A percentile compares a stretch with the other conserved stretches of the same genome.
These are phyloP conservation scores for Debaryomyces prosopidis DNA, from an alignment of 805 yeast species.

Conservation along the genomic window DNA sequence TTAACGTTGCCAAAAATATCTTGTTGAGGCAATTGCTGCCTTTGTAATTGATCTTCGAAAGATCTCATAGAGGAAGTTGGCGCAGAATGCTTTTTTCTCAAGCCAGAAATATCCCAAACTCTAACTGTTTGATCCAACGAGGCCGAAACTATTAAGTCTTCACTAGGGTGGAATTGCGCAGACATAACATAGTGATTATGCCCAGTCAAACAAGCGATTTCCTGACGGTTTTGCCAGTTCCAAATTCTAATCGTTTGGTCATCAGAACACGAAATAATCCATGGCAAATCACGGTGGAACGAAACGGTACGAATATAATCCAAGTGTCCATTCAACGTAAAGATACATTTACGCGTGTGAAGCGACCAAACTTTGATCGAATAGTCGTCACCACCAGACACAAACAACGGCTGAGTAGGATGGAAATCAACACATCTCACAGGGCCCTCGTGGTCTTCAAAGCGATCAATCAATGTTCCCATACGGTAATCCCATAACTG, in stretches of 20 bases:
- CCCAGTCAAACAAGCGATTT: slow-evolving; percentile 95
- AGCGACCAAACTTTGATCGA: slow-evolving; percentile 95
- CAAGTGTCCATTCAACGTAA: slow-evolving; percentile 89
- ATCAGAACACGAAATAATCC: slow-evolving; percentile 95
- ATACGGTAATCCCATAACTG: slow-evolving; percentile 99
- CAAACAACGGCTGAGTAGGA: slow-evolving; percentile 97
- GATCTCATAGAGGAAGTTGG: slow-evolving; percentile 46
- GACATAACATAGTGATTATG: slow-evolving; percentile 98
- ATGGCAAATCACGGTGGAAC: slow-evolving; percentile 94
- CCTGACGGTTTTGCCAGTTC: slow-evolving; percentile 99
- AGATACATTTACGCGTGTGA: slow-evolving; percentile 85
- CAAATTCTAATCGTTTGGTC: slow-evolving; percentile 98
- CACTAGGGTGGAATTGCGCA: slow-evolving; percentile 95
- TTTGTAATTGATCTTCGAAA: slow-evolving; percentile 53
- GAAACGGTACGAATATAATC: slow-evolving; percentile 93
- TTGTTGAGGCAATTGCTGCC: slow-evolving; percentile 75
- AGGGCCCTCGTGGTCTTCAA: slow-evolving; percentile 98
- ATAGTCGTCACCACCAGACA: slow-evolving; percentile 96
- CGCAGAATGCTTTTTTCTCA: slow-evolving; percentile 94
- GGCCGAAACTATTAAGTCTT: slow-evolving; percentile 92
- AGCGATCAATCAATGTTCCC: slow-evolving; percentile 96
- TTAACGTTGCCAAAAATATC: slow-evolving; percentile 94
- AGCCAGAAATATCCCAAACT: slow-evolving; percentile 96
- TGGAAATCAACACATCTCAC: slow-evolving; percentile 95
- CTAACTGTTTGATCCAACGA: slow-evolving; percentile 98